Base-by-base conservation (phyloP, 306 rosid species). In the Dicorynia guianensis region DNA sequence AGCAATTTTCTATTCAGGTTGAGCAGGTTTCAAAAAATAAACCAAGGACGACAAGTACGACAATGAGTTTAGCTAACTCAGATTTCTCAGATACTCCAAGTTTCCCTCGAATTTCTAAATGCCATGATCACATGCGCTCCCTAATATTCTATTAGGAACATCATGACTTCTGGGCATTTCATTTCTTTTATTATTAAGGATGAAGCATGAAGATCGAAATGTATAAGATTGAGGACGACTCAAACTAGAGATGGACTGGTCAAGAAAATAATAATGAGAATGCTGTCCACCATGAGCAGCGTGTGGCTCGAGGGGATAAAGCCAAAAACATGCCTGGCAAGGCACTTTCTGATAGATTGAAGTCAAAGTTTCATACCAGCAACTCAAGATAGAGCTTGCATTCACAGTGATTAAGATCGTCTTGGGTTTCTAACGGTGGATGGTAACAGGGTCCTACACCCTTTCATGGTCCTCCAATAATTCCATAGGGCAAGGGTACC, bases 241-340 rank as follows among this genome's bases (percentile, higher is more conserved):
- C 68, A 25, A 25, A 25, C 4, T 19, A 75, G 84, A 84, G 63
- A 69, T 38, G 84, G 89, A 57, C 87, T 47, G 60, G 72, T 69
- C 78, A 71, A 78, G 67, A 88, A 69, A 54, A 72, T 42, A 46
- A 15, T 48, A 17, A 68, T 48, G 53, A 57, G 56, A 12, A 20
- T 57, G 30, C 17, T 30, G 67, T 43, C 48, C 30, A 25, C 66
- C 67, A 13, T 67, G 66, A 47, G 63, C 19, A 65, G 80, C 79
- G 87, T 63, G 89, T 84, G 93, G 91, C 93, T 90, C 91, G 83
- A 90, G 92, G 78, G 81, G 36, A 75, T 79, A 61, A 71, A 57
- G 52, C 77, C 79, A 58, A 57, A 14, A 12, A 71, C 73, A 84
- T 50, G 71, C 74, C 79, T 76, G 58, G 42, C 86, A 70, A 76